Base-by-base conservation (phyloP, 2,329 filamentous ascomycete species). In the Teratosphaeria viscida region DNA sequence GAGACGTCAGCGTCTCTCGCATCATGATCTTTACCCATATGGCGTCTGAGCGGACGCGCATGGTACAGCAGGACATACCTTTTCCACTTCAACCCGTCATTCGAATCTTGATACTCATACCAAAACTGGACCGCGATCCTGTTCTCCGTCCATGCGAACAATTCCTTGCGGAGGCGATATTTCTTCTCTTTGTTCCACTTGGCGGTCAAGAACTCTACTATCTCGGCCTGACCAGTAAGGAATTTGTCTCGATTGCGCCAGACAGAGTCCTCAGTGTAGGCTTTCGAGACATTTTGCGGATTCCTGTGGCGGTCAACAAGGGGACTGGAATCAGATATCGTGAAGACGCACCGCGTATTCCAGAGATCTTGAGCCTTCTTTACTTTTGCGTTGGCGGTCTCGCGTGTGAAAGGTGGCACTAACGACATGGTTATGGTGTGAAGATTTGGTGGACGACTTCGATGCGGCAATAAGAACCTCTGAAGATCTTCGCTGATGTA, bases 291-390 rank as follows among this genome's bases (percentile, higher is more conserved):
- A 1, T 74, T 74, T 3, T 78, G 75, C 0, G 89, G 88, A 62
- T 89, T 78, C 67, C 86, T 90, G 39, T 14, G 54, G 26, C 26
- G 32, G 19, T 37, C 16, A 37, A 32, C 6, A 34, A 5, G 12
- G 3, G 52, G 3, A 11, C 16, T 16, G 23, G 23, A 23, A 14
- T 14, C 52, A 5, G 52, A 8, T 32, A 56, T 49, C 55, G 54
- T 54, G 52, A 43, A 57, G 12, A 61, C 76, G 65, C 73, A 89
- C 87, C 78, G 82, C 1, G 85, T 87, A 68, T 95, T 95, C 90
- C 90, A 95, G 2, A 86, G 78, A 71, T 90, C 83, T 71, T 95
- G 90, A 0, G 89, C 90, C 19, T 85, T 86, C 75, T 95, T 95
- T 63, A 95, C 90, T 72, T 95, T 95, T 60, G 79, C 77, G 16